Base-by-base conservation (phyloP, 176 grass and related monocot genomes). In the Miscanthus lutarioriparius region DNA sequence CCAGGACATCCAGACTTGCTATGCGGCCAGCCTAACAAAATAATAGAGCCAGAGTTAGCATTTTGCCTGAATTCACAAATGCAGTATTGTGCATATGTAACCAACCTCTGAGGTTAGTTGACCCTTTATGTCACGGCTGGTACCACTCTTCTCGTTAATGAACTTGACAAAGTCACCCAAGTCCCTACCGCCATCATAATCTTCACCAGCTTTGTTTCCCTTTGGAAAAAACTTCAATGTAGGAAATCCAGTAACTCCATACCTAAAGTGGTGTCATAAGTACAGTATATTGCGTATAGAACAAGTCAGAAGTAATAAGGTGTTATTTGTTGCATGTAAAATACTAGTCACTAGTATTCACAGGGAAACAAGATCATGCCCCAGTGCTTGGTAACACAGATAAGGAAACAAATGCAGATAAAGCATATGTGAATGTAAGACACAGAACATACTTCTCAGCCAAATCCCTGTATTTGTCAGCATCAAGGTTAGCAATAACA, bases 201-300 rank as follows among this genome's bases (percentile, higher is more conserved):
- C 92, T 85, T 94, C 94, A 77, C 94, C 94, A 84, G 75, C 89
- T 89, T 97, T 97, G 89, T 97, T 97, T 64, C 90, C 86, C 80
- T 92, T 97, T 5, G 94, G 92, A 75, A 97, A 97, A 78, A 97
- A 97, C 84, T 97, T 97, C 85, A 97, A 82, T 35, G 94, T 97
- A 26, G 94, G 94, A 88, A 81, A 97, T 26, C 94, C 90, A 89
- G 85, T 87, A 64, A 97, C 94, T 83, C 85, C 94, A 74, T 94
- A 97, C 74, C 94, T 97, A 64, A 70, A 82, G 82, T 82, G 11
- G 48, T 14, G 20, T 7, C 65, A 67, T 1, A 62, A 63, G 51
- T 54, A 62, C 26, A 48, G 38, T 72, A 72, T 43, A 71, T 33
- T 35, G 45, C 54, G 9, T 64, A 62, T 9, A 70, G 20, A 61